Percentiles rank a stretch among this genome's conserved stretches.
Conservation (phyloP, 192 early-diverging fungal species). For the Backusella mclennaniae region DNA sequence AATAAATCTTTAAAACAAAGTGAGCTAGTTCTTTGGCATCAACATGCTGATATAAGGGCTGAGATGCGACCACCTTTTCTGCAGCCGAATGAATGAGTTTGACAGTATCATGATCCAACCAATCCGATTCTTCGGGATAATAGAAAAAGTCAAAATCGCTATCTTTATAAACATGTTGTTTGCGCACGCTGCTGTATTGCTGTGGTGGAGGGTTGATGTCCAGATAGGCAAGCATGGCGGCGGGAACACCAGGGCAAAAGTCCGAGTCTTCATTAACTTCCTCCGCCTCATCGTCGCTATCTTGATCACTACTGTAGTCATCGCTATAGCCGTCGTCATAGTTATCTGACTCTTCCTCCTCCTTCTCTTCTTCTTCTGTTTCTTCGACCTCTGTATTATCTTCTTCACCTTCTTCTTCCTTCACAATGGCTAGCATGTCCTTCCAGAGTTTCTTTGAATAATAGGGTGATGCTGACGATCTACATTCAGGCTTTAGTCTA, state of each 20-base stretch:
- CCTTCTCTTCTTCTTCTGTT: neutral
- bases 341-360: neutral
- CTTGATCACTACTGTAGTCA: neutral
- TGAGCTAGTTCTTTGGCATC: conserved; percentile 1
- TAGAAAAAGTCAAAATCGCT: conserved; percentile 36
- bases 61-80: neutral
- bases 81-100: conserved; percentile 3
- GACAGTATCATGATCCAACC: conserved; percentile 30
- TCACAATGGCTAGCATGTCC: conserved; percentile 11
- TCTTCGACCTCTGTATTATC: neutral
- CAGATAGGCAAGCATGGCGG: conserved; percentile 35
- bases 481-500: conserved; percentile 24
- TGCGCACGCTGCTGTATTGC: neutral
- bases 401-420: conserved; percentile 1
- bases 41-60: conserved; percentile 17
- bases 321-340: neutral
- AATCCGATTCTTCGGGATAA: conserved; percentile 23
- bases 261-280: conserved; percentile 5
- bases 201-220: conserved; percentile 23
- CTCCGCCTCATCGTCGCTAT: conserved; percentile 12
- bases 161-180: neutral
- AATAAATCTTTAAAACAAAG: conserved; percentile 38
- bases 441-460: conserved; percentile 35
- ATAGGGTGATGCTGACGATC: conserved; percentile 31
- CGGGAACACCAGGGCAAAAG: conserved; percentile 36